These are phyloP conservation scores for Glycine soja DNA, from an alignment of 306 rosid species.

Conservation along the genomic window DNA sequence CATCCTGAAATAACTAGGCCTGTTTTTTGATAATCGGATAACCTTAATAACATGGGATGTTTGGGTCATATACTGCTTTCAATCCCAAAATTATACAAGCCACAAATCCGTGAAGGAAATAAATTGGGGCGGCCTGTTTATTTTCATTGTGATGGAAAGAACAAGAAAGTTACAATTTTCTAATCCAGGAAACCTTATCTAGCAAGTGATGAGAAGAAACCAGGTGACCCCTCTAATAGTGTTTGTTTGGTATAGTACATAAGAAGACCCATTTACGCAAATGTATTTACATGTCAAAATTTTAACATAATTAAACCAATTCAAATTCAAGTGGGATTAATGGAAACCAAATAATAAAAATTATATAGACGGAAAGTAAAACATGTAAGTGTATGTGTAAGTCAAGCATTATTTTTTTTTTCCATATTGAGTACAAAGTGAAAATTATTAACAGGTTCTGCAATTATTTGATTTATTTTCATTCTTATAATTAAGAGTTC, in stretches of 20 bases:
- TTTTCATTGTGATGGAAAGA: not conserved
- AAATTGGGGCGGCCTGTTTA: not conserved
- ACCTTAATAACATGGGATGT: constrained; percentile 29
- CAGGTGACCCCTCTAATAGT: not conserved
- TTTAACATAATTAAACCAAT: not conserved
- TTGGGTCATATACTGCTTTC: not conserved
- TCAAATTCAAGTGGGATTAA: not conserved
- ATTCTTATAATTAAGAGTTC: too few species aligned
- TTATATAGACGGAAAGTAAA: not conserved
- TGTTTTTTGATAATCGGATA: not conserved
- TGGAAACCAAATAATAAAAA: not conserved
- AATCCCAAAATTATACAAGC: constrained; percentile 11
- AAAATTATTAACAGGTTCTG: not conserved
- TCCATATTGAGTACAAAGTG: not conserved
- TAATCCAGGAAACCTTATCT: not conserved
- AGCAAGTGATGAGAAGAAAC: not conserved
- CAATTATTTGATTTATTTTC: too few species aligned
- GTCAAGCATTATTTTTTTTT: not conserved
- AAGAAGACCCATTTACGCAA: not conserved
- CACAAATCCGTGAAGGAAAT: not conserved
- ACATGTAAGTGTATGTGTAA: not conserved
- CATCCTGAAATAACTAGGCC: not conserved
- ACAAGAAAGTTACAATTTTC: not conserved
- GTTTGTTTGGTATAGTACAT: not conserved
- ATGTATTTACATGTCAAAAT: not conserved